A percentile compares a stretch with the other conserved stretches of the same genome.
Evolutionary conservation across 257 asterid species (phyloP).

Genomic region (Linaria vulgaris): DNA sequence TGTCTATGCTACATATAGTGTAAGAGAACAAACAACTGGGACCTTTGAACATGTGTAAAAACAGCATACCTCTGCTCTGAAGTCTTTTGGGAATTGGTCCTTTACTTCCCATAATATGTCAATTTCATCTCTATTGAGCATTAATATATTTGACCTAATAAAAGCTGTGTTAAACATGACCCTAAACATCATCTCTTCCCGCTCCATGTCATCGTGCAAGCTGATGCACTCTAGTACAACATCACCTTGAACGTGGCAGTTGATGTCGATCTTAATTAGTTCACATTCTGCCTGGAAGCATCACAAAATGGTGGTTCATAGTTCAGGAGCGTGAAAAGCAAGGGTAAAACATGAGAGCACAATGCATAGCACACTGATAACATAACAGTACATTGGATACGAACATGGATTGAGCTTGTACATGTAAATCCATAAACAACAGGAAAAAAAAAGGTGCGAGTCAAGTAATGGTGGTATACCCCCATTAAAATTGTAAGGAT

Average conservation of each 20-base stretch:
- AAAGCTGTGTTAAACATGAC: constrained; percentile 95
- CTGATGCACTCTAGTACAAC: constrained; percentile 87
- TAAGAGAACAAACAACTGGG: constrained; percentile 24
- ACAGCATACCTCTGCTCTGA: constrained; percentile 79
- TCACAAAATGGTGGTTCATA: constrained; percentile 6
- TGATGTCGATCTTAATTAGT: constrained; percentile 80
- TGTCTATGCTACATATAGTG: constrained; percentile 19
- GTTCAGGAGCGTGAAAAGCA: constrained; percentile 7
- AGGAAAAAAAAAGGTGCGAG: background rate
- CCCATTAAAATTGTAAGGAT: background rate
- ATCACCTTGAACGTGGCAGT: constrained; percentile 90
- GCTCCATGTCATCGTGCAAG: constrained; percentile 71
- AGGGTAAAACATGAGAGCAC: background rate
- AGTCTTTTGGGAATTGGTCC: constrained; percentile 80
- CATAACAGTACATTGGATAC: background rate
- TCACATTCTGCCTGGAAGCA: constrained; percentile 77
- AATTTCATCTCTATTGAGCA: constrained; percentile 82
- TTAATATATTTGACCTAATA: constrained; percentile 88
- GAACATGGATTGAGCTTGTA: background rate
- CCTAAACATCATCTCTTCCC: constrained; percentile 85
- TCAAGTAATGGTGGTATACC: background rate
- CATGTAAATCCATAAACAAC: constrained; percentile 15
- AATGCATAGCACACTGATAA: background rate
- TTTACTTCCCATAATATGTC: constrained; percentile 83
- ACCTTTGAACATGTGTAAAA: constrained; percentile 7